Base-by-base conservation (phyloP, 495 filamentous ascomycete genomes). In the Neurospora sp. region DNA sequence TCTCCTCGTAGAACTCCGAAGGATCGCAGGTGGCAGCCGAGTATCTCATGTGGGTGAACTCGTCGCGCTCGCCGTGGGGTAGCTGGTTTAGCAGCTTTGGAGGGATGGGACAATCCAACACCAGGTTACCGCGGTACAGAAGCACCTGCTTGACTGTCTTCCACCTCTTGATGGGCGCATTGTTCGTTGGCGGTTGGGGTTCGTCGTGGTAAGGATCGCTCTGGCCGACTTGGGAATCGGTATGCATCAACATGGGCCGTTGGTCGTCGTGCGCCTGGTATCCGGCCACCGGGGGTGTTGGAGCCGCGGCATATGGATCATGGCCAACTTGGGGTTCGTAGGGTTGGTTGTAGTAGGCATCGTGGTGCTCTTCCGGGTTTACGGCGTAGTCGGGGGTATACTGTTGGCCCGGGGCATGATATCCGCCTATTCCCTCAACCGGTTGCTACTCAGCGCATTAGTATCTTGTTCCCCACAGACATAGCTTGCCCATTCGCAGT, bases 31-130 rank as follows among this genome's bases (percentile, higher is more conserved):
- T 98, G 36, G 96, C 96, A 72, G 96, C 96, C 28, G 96, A 98
- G 84, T 99, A 99, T 87, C 96, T 89, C 96, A 98, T 99, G 79
- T 99, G 96, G 7, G 96, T 98, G 80, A 97, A 99, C 81, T 99
- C 96, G 76, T 98, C 94, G 76, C 96, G 92, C 79, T 95, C 93
- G 59, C 92, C 93, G 80, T 97, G 94, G 17, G 91, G 92, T 7
- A 98, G 86, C 83, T 94, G 89, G 77, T 90, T 93, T 71, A 99
- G 85, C 38, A 99, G 86, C 79, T 90, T 91, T 7, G 96, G 94
- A 0, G 96, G 95, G 74, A 99, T 92, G 0, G 96, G 96, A 80
- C 96, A 99, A 83, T 99, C 96, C 3, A 98, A 89, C 37, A 99
- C 96, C 76, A 99, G 88, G 82, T 99, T 98, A 62, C 96, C 96